Conservation (phyloP, 2,329 filamentous ascomycete genomes). For the Daldinia sp. region DNA sequence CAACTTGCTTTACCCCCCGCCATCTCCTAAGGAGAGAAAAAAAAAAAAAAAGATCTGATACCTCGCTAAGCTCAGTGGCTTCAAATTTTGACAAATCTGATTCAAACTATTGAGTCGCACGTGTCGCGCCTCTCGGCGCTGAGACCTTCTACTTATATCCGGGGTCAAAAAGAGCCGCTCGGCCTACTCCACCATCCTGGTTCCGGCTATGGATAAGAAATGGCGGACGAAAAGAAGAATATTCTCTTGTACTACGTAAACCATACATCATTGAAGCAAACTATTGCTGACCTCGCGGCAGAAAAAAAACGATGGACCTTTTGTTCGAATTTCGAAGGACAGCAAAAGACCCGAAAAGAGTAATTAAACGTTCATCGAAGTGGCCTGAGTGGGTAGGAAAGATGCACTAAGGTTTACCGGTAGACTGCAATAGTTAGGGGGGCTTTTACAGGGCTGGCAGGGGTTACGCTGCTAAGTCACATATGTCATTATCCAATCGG, state of each 20-base stretch:
- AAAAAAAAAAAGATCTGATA: slow-evolving; percentile 19
- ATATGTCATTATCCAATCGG: slow-evolving; percentile 35
- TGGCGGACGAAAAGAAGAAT: background rate
- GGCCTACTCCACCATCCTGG: background rate
- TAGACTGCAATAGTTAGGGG: slow-evolving; percentile 24
- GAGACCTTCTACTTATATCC: slow-evolving; percentile 26
- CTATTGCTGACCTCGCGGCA: slow-evolving; percentile 19
- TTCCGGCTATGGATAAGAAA: background rate
- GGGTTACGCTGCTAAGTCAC: slow-evolving; percentile 36
- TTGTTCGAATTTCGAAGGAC: slow-evolving; percentile 15
- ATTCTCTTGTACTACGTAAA: slow-evolving; percentile 10
- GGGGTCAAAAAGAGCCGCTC: slow-evolving; percentile 17
- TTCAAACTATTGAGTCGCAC: slow-evolving; percentile 38
- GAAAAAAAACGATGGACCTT: slow-evolving; percentile 9
- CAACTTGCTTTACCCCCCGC: slow-evolving; percentile 25
- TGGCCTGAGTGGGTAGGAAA: slow-evolving; percentile 24
- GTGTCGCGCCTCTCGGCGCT: slow-evolving; percentile 23
- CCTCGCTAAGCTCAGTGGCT: slow-evolving; percentile 26
- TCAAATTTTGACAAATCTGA: slow-evolving; percentile 27
- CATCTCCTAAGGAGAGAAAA: slow-evolving; percentile 4
- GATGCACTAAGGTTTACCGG: slow-evolving; percentile 34
- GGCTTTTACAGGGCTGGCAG: slow-evolving; percentile 25
- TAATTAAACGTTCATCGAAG: slow-evolving; percentile 14
- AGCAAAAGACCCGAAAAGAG: slow-evolving; percentile 6
- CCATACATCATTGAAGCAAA: slow-evolving; percentile 15